phyloP scores from a whole-genome alignment of 192 early-diverging fungal genomes.

The Phlyctochytrium arcticum region DNA sequence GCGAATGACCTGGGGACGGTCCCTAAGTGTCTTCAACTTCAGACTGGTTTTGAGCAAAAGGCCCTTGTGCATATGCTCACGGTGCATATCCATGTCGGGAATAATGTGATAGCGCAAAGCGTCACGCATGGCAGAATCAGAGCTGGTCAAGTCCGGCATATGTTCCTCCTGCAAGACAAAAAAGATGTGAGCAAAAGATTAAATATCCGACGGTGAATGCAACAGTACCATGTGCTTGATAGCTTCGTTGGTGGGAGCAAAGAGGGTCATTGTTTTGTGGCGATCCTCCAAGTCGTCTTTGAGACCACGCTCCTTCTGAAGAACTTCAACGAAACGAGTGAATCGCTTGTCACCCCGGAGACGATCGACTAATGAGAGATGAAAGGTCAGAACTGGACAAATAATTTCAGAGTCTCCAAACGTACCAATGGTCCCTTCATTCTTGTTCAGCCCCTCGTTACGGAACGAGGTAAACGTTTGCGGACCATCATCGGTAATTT shows the following conservation, averaged over 20 bases:
- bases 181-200: no score
- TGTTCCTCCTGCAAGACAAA: no score
- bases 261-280: conserved; percentile 12
- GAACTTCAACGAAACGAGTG: conserved; percentile 18
- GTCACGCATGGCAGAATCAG: background rate
- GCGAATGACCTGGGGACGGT: conserved; percentile 32
- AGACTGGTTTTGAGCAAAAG: conserved; percentile 25
- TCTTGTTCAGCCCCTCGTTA: no score
- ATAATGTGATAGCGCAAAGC: conserved; percentile 30
- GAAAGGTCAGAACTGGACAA: no score
- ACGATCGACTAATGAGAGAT: conserved; percentile 10
- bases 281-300: conserved; percentile 25
- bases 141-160: background rate
- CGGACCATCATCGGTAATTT: no score
- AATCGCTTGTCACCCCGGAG: conserved; percentile 17
- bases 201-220: no score
- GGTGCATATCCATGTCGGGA: conserved; percentile 13
- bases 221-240: conserved; percentile 10
- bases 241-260: conserved; percentile 29
- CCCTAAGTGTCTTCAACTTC: conserved; percentile 13
- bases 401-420: no score
- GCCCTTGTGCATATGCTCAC: conserved; percentile 19
- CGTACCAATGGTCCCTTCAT: no score
- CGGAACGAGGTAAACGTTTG: no score
- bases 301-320: conserved; percentile 25